A percentile compares a stretch with the other conserved stretches of the same genome.
These are phyloP conservation scores for Lachancea mirantina DNA, from an alignment of 805 yeast species.

Conservation along the genomic window DNA sequence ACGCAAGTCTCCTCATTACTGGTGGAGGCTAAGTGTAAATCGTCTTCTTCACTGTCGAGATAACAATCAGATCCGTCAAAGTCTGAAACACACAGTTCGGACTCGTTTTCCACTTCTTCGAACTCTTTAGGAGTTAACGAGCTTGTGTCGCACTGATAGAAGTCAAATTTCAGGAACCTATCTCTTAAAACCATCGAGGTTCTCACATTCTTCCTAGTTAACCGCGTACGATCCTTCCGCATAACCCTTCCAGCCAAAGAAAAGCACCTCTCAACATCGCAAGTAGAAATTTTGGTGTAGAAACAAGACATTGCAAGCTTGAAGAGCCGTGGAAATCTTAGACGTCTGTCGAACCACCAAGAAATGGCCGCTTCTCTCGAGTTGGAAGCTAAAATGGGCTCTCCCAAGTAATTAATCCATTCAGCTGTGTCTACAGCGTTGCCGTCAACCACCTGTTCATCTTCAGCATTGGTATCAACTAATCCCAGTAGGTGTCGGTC, in stretches of 20 bases:
- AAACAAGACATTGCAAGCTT: slow-evolving; percentile 5
- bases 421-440: neutral
- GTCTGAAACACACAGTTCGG: too few species aligned
- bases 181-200: slow-evolving; percentile 3
- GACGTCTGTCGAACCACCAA: slow-evolving; percentile 6
- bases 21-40: too few species aligned
- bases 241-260: neutral
- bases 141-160: too few species aligned
- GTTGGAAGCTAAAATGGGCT: slow-evolving; percentile 1
- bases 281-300: slow-evolving; percentile 4
- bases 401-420: slow-evolving; percentile 1
- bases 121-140: too few species aligned
- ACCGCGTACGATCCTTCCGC: slow-evolving; percentile 2
- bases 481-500: neutral
- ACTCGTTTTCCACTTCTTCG: too few species aligned
- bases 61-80: too few species aligned
- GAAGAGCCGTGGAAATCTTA: slow-evolving; percentile 3
- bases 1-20: too few species aligned
- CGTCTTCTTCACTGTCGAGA: too few species aligned
- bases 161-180: slow-evolving; percentile 4
- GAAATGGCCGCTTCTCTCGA: slow-evolving; percentile 4
- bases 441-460: neutral
- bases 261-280: slow-evolving; percentile 3
- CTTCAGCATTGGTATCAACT: neutral
- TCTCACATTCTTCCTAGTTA: slow-evolving; percentile 8